Conservation (phyloP, 352 stramenopile species). For the Sclerospora graminicola region DNA sequence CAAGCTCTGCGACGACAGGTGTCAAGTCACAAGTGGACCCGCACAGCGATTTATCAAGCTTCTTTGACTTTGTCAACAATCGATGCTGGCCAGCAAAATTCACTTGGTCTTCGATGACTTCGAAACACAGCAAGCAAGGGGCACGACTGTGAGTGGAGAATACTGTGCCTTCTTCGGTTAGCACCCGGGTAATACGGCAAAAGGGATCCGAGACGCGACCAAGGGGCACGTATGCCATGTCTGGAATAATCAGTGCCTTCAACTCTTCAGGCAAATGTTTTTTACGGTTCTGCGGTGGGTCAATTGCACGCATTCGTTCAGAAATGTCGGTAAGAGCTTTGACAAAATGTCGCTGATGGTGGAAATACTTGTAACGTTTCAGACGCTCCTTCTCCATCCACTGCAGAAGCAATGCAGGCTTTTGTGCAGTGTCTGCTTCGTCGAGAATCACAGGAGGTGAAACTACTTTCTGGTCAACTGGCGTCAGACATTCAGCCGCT, state of each 20-base stretch:
- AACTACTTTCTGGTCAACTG: background rate
- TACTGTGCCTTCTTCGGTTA: slow-evolving; percentile 61
- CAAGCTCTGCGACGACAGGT: no score
- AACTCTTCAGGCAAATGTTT: slow-evolving; percentile 43
- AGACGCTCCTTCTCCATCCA: slow-evolving; percentile 74
- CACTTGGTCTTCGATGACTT: no score
- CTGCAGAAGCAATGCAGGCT: slow-evolving; percentile 46
- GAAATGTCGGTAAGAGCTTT: slow-evolving; percentile 60
- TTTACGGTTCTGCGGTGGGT: slow-evolving; percentile 54
- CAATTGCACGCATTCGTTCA: slow-evolving; percentile 53
- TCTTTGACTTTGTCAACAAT: no score
- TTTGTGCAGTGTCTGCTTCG: slow-evolving; percentile 7
- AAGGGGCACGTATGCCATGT: slow-evolving; percentile 71
- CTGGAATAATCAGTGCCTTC: slow-evolving; percentile 32
- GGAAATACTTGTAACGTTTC: slow-evolving; percentile 65
- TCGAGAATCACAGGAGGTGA: slow-evolving; percentile 1
- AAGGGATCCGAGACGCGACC: slow-evolving; percentile 63
- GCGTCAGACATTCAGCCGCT: slow-evolving; percentile 1
- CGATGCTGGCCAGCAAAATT: no score
- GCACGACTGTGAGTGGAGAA: slow-evolving; percentile 75
- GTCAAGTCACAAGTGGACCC: no score
- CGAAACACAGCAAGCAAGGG: slow-evolving; percentile 53
- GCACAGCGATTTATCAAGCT: no score
- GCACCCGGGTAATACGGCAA: slow-evolving; percentile 51
- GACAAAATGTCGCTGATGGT: slow-evolving; percentile 69